Base-by-base conservation (phyloP, 176 grass and related monocot genomes). In the Aegilops tauschii region DNA sequence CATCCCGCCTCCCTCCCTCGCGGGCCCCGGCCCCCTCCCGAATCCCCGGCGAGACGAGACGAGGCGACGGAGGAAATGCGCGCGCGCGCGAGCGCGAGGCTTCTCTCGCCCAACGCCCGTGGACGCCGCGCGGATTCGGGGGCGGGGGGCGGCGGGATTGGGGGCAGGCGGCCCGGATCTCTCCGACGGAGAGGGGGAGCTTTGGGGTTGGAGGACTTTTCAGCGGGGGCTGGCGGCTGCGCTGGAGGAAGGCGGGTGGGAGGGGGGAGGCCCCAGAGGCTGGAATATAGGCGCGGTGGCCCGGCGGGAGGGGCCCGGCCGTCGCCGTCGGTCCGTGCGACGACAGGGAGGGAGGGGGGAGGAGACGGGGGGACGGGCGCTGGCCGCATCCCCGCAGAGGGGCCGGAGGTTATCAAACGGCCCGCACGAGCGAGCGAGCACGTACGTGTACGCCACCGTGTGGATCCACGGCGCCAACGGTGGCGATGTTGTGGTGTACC, bases 281-380 rank as follows among this genome's bases (percentile, higher is more conserved):
- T 59, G 69, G 72, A 64, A 31, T 73, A 35, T 68, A 76, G 27
- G 16, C 2, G 69, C 76, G 87, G 80, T 83, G 72, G 79, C 36
- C 76, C 27, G 74, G 79, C 9, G 66, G 80, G 45, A 12, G 45
- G 45, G 45, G 61, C 39, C 49, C 78, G 82, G 87, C 45, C 30
- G 84, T 83, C 84, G 80, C 80, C 88, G 88, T 82, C 80, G 66
- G 89, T 69, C 56, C 82, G 44, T 47, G 61, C 80, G 45, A 66
- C 32, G 59, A 59, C 11, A 29, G 47, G 71, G 42, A 29, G 42
- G 40, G 40, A 47, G 25, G 72, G 45, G 39, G 14, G 23, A 27
- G 14, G 64, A 37, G 42, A 8, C 1, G 74, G 16, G 58, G 58
- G 65, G 45, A 67, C 7, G 84, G 63, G 58, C 32, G 66, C 14